A percentile compares a stretch with the other conserved stretches of the same genome.
Conservation (phyloP, 2,329 filamentous ascomycete species). For the Macrophomina tecta region DNA sequence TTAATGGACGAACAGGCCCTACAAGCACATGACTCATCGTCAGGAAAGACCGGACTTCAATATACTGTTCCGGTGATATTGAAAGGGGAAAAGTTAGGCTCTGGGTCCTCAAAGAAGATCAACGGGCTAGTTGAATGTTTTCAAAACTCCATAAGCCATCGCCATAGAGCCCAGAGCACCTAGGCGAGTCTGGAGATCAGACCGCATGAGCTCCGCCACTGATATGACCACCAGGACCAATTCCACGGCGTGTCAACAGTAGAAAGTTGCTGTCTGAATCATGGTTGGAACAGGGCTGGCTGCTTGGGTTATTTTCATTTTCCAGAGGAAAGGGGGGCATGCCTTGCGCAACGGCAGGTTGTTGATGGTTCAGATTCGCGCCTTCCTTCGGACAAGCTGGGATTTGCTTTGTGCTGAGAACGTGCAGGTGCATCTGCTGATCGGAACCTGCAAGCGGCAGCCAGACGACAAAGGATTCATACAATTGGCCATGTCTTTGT, state of each 20-base stretch:
- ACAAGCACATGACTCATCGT: neutral
- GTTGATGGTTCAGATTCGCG: neutral
- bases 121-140: no score
- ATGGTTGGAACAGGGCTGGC: no score
- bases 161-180: neutral
- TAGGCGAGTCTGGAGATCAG: no score
- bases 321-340: no score
- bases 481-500: neutral
- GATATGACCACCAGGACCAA: no score
- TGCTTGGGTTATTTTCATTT: no score
- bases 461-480: neutral
- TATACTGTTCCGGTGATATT: neutral
- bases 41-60: neutral
- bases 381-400: neutral
- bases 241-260: no score
- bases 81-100: neutral
- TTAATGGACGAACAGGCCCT: no score
- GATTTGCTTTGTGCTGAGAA: slow-evolving; percentile 1
- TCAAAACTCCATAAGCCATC: no score
- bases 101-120: no score
- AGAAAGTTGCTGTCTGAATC: no score
- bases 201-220: no score
- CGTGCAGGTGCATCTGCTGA: slow-evolving; percentile 3
- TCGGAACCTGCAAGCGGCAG: slow-evolving; percentile 1
- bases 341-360: neutral